Conservation (phyloP, 768 basidiomycete species). For the Gymnopilus dilepis region DNA sequence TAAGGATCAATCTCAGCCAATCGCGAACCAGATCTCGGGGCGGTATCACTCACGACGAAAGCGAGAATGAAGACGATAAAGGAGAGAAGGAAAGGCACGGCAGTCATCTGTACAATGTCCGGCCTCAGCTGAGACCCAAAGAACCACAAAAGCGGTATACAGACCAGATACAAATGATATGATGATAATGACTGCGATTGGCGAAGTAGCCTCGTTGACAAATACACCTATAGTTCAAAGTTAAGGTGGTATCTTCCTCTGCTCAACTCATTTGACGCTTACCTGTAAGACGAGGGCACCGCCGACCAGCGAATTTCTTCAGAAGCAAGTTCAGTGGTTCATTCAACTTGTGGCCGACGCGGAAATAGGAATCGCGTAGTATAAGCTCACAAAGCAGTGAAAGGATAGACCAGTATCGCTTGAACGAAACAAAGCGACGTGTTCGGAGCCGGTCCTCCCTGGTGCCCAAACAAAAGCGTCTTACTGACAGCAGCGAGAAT, state of each 20-base stretch:
- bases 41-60: neutral
- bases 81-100: neutral
- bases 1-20: neutral
- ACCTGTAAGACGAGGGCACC: constrained; percentile 1
- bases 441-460: neutral
- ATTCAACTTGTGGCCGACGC: no score
- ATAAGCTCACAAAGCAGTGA: neutral
- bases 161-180: neutral
- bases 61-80: neutral
- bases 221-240: neutral
- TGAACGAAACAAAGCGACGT: neutral
- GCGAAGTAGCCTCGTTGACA: neutral
- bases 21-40: neutral
- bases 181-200: neutral
- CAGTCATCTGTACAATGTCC: neutral
- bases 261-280: neutral
- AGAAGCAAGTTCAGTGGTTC: no score
- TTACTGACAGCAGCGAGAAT: neutral
- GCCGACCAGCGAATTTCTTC: neutral
- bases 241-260: no score
- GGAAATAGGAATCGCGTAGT: neutral
- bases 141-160: no score
- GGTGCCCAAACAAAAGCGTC: neutral
- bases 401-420: constrained; percentile 2
- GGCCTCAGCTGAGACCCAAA: no score